Conservation (phyloP, 805 yeast genomes). For the Geotrichum ghanense region DNA sequence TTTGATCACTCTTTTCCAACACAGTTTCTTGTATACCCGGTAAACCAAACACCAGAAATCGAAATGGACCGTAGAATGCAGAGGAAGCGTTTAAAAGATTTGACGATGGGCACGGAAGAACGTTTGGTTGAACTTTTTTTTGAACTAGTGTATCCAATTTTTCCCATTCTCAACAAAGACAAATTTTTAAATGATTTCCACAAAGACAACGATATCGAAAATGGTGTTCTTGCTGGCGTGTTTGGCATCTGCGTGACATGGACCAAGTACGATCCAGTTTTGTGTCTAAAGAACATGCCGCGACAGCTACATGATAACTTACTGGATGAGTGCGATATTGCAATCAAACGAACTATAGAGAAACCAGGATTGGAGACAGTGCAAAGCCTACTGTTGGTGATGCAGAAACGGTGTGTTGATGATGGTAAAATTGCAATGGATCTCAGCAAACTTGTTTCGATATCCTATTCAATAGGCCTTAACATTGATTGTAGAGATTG, state of each 20-base stretch:
- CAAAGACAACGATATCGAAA: constrained; percentile 18
- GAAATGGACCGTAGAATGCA: constrained; percentile 8
- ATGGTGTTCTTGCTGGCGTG: constrained; percentile 24
- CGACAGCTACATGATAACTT: constrained; percentile 17
- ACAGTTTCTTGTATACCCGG: constrained; percentile 16
- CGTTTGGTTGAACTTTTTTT: constrained; percentile 24
- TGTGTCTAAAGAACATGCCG: constrained; percentile 23
- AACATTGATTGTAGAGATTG: constrained; percentile 27
- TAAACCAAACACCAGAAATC: constrained; percentile 2
- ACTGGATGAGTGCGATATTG: constrained; percentile 18
- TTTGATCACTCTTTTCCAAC: constrained; percentile 17
- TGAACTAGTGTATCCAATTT: constrained; percentile 24
- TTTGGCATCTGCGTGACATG: constrained; percentile 24
- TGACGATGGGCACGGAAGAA: constrained; percentile 15
- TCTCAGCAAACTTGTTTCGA: constrained; percentile 20
- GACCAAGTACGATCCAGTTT: constrained; percentile 25
- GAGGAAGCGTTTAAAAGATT: constrained; percentile 7
- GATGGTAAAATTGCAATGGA: constrained; percentile 17
- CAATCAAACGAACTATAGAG: constrained; percentile 22
- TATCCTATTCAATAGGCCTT: constrained; percentile 24
- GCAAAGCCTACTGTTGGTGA: constrained; percentile 22
- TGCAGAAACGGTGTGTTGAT: constrained; percentile 24
- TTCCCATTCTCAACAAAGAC: constrained; percentile 25
- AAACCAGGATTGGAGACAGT: constrained; percentile 22
- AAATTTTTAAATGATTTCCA: constrained; percentile 22